Evolutionary conservation across 2,329 filamentous ascomycete species (phyloP).

Genomic region (Coniella lustricola): DNA sequence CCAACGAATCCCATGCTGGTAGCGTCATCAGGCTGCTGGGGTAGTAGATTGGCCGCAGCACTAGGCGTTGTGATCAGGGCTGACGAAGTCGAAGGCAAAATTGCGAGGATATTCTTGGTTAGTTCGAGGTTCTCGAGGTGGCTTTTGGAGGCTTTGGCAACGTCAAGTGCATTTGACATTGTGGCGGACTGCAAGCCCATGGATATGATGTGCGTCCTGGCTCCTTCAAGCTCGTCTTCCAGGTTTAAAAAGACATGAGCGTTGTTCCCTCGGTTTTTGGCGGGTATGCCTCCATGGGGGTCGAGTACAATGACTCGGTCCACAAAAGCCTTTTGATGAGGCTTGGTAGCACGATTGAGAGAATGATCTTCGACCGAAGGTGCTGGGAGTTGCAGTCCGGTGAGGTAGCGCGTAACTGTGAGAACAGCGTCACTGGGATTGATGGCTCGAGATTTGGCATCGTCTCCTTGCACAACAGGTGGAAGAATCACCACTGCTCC

Average conservation of each 20-base stretch:
- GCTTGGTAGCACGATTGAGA: conserved; percentile 18
- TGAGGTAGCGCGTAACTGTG: conserved; percentile 69
- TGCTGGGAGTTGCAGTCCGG: conserved; percentile 49
- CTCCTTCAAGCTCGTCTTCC: conserved; percentile 74
- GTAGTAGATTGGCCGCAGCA: conserved; percentile 61
- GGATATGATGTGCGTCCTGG: conserved; percentile 53
- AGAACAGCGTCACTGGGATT: conserved; percentile 59
- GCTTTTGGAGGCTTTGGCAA: conserved; percentile 23
- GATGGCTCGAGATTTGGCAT: conserved; percentile 30
- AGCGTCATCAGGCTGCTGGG: conserved; percentile 17
- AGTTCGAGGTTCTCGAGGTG: conserved; percentile 69
- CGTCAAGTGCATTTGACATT: conserved; percentile 21
- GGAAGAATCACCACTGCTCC: conserved; percentile 67
- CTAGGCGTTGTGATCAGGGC: conserved; percentile 81
- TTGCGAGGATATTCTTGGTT: conserved; percentile 59
- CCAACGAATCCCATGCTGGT: conserved; percentile 43
- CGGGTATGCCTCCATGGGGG: conserved; percentile 75
- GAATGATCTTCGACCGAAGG: conserved; percentile 31
- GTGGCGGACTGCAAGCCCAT: conserved; percentile 10
- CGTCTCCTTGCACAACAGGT: conserved; percentile 11
- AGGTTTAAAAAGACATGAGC: conserved; percentile 87
- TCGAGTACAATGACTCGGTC: conserved; percentile 89
- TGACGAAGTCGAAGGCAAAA: conserved; percentile 79
- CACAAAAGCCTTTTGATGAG: conserved; percentile 50
- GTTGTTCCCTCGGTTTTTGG: conserved; percentile 51